Evolutionary conservation across 805 yeast genomes (phyloP), one percentile per base, ranked within the genome.

Genomic region (Candida vaughaniae): DNA sequence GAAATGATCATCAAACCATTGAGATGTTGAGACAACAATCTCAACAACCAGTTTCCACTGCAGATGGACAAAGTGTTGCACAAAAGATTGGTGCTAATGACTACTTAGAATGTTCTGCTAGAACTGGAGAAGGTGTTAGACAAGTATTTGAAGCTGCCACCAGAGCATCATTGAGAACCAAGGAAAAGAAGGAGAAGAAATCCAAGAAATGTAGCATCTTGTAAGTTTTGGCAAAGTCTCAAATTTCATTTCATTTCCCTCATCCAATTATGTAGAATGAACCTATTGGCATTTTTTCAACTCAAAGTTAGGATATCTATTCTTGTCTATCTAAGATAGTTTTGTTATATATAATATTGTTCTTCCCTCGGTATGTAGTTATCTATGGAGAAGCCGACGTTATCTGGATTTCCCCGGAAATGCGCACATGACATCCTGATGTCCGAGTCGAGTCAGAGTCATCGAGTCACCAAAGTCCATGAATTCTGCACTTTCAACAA

Each of bases 131-230:
- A 63, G 95, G 95, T 67, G 96, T 88, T 42, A 82, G 87, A 62
- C 95, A 87, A 62, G 96, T 89, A 41, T 88, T 88, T 58, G 95
- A 86, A 69, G 80, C 85, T 49, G 96, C 96, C 22, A 87, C 96
- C 16, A 78, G 95, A 62, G 95, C 95, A 39, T 86, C 95, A 14
- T 76, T 88, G 53, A 77, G 75, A 71, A 78, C 80, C 39, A 78
- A 81, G 63, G 77, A 71, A 55, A 65, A 64, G 64, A 69, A 63
- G 56, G 75, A 75, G 57, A 77, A 75, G 71, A 77, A 75, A 73
- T 82, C 77, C 68, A 45, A 33, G 38, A 80, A 78, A 70, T 85
- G 95, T 71, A 69, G 73, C 53, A 72, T 85, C 49, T 77, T 85
- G 69, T 85, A 72, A 26, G 71, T 70, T 9, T 81, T 61, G 41